These are phyloP conservation scores for Clonostachys solani DNA, from an alignment of 2,329 filamentous ascomycete genomes.

Conservation along the genomic window DNA sequence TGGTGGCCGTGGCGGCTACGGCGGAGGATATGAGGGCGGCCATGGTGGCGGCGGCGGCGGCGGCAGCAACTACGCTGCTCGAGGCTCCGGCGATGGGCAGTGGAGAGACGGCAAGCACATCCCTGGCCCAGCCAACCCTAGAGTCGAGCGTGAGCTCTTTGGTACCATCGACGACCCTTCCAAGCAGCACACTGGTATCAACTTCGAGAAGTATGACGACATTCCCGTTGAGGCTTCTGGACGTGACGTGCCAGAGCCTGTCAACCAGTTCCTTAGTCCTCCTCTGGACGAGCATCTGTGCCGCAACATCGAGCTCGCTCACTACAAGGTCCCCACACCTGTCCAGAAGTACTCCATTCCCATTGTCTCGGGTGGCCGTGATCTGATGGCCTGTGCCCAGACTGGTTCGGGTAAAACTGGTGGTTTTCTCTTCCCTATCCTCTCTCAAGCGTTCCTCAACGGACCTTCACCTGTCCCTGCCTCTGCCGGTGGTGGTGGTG, in stretches of 20 bases:
- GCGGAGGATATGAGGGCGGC: slow-evolving; percentile 25
- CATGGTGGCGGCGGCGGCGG: slow-evolving; percentile 39
- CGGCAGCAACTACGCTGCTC: slow-evolving; percentile 50
- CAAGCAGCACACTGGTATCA: slow-evolving; percentile 98
- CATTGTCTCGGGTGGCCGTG: slow-evolving; percentile 96
- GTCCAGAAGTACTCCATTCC: slow-evolving; percentile 99
- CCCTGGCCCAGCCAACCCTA: slow-evolving; percentile 80
- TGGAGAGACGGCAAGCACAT: slow-evolving; percentile 98
- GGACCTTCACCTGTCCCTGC: slow-evolving; percentile 72
- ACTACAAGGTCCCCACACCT: slow-evolving; percentile 93
- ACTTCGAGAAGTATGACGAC: slow-evolving; percentile 99
- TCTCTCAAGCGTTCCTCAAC: slow-evolving; percentile 93
- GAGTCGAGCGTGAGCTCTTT: slow-evolving; percentile 93
- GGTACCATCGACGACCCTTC: slow-evolving; percentile 85
- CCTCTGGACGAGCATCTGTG: slow-evolving; percentile 93
- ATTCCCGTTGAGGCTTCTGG: slow-evolving; percentile 98
- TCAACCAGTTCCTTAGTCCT: slow-evolving; percentile 87
- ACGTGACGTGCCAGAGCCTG: slow-evolving; percentile 83
- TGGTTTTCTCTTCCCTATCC: slow-evolving; percentile 98
- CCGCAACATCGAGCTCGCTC: slow-evolving; percentile 87
- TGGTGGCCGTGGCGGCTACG: slow-evolving; percentile 27
- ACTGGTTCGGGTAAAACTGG: slow-evolving; percentile 99
- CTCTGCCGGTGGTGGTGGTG: slow-evolving; percentile 48
- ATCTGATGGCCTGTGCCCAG: slow-evolving; percentile 99
- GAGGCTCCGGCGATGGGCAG: slow-evolving; percentile 89